Conservation (phyloP, 331 rosid species). For the Erythrophleum ivorense region DNA sequence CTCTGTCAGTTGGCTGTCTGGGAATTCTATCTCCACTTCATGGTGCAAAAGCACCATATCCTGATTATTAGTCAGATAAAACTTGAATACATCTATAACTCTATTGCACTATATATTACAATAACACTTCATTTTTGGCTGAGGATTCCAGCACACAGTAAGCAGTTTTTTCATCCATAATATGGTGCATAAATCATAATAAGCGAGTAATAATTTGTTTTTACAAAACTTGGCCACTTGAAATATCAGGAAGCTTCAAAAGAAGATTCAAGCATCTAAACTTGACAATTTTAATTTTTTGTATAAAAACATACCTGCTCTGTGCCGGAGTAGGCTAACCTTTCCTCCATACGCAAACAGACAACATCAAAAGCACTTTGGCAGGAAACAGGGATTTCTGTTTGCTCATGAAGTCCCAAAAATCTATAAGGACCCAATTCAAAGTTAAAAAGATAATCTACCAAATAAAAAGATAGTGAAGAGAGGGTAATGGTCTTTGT, state of each 20-base stretch:
- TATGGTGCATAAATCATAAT: background rate
- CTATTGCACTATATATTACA: background rate
- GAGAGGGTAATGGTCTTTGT: slow-evolving; percentile 41
- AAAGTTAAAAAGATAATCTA: slow-evolving; percentile 23
- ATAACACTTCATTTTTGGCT: background rate
- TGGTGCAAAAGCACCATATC: slow-evolving; percentile 98
- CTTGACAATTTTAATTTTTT: background rate
- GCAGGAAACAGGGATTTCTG: slow-evolving; percentile 77
- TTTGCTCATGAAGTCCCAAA: slow-evolving; percentile 82
- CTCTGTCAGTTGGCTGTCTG: slow-evolving; percentile 59
- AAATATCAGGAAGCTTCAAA: slow-evolving; percentile 6
- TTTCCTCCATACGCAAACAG: slow-evolving; percentile 89
- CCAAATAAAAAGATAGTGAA: slow-evolving; percentile 5
- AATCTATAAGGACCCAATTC: slow-evolving; percentile 49
- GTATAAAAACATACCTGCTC: slow-evolving; percentile 67
- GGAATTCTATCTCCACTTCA: slow-evolving; percentile 82
- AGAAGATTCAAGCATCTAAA: background rate
- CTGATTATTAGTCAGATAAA: slow-evolving; percentile 55
- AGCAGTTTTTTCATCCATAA: background rate
- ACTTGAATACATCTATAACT: slow-evolving; percentile 19
- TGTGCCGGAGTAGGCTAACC: slow-evolving; percentile 66
- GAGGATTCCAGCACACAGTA: background rate
- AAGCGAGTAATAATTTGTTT: slow-evolving; percentile 1
- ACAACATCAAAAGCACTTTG: slow-evolving; percentile 79
- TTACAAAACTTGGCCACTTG: background rate